A percentile compares a stretch with the other conserved stretches of the same genome.
Evolutionary conservation across 805 yeast species (phyloP).

Genomic region (Komagataella kurtzmanii): DNA sequence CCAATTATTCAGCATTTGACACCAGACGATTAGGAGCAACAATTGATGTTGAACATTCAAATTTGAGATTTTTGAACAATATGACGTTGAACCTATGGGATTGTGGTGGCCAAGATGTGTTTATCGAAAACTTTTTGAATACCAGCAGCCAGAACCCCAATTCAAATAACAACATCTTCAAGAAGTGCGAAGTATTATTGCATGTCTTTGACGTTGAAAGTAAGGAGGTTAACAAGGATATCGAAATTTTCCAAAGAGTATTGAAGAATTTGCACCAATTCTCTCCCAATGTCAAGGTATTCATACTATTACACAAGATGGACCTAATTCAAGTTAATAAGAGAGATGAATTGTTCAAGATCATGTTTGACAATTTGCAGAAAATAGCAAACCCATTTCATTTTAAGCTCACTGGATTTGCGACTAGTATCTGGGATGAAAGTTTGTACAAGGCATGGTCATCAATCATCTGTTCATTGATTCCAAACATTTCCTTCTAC

Average conservation of each 20-base stretch:
- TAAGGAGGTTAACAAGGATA: constrained; percentile 83
- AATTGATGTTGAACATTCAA: constrained; percentile 96
- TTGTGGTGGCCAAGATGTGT: constrained; percentile 96
- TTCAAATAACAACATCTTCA: constrained; percentile 84
- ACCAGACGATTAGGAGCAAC: constrained; percentile 94
- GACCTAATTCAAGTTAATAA: constrained; percentile 83
- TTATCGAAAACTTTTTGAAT: constrained; percentile 74
- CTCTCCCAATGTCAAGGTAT: constrained; percentile 85
- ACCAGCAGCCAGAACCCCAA: constrained; percentile 28
- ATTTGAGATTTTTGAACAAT: constrained; percentile 81
- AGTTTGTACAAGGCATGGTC: constrained; percentile 96
- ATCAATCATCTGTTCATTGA: constrained; percentile 83
- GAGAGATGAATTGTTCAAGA: constrained; percentile 67
- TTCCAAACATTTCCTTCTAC: constrained; percentile 78
- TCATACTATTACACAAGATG: constrained; percentile 90
- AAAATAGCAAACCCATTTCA: constrained; percentile 54
- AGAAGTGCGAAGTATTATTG: constrained; percentile 89
- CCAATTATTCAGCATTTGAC: constrained; percentile 93
- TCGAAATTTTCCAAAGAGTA: constrained; percentile 80
- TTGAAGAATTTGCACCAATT: constrained; percentile 69
- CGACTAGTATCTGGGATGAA: constrained; percentile 97
- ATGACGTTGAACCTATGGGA: constrained; percentile 96
- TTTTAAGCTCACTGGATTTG: constrained; percentile 70
- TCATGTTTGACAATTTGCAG: constrained; percentile 74
- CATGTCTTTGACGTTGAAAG: constrained; percentile 95